phyloP scores from a whole-genome alignment of 306 rosid species.

The Astragalus membranaceus region DNA sequence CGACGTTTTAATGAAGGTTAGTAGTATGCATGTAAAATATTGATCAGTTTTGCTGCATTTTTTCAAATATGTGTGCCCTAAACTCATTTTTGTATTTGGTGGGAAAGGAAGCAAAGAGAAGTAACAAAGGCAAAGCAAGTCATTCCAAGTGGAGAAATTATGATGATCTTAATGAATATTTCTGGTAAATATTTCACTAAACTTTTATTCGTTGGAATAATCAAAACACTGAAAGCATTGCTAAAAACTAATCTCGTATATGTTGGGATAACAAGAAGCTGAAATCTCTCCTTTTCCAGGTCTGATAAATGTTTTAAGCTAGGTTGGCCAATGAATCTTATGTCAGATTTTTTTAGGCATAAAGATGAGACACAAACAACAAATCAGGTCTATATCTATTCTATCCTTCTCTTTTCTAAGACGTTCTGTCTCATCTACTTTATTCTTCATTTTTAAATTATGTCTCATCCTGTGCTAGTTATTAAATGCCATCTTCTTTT shows the following conservation, averaged over 20 bases:
- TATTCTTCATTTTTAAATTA: background rate
- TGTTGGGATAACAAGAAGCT: slow-evolving; percentile 15
- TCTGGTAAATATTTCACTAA: slow-evolving; percentile 50
- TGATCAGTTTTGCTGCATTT: slow-evolving; percentile 21
- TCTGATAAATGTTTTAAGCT: slow-evolving; percentile 68
- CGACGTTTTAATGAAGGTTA: slow-evolving; percentile 62
- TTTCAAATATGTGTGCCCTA: slow-evolving; percentile 21
- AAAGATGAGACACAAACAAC: slow-evolving; percentile 40
- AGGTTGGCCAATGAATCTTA: slow-evolving; percentile 72
- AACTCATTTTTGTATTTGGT: slow-evolving; percentile 28
- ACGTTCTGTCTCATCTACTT: background rate
- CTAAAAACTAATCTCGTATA: background rate
- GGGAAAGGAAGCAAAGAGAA: slow-evolving; percentile 86
- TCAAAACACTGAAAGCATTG: background rate
- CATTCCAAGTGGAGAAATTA: slow-evolving; percentile 98
- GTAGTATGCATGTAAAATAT: slow-evolving; percentile 8
- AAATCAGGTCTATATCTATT: slow-evolving; percentile 41
- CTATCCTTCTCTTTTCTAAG: background rate
- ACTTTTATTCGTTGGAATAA: background rate
- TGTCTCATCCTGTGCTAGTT: background rate
- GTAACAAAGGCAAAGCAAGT: slow-evolving; percentile 80
- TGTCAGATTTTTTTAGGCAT: slow-evolving; percentile 75
- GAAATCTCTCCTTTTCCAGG: slow-evolving; percentile 41
- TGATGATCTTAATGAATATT: slow-evolving; percentile 95
- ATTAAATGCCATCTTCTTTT: background rate